Base-by-base conservation (phyloP, 164 flowering plant genomes). In the Warburgia ugandensis region DNA sequence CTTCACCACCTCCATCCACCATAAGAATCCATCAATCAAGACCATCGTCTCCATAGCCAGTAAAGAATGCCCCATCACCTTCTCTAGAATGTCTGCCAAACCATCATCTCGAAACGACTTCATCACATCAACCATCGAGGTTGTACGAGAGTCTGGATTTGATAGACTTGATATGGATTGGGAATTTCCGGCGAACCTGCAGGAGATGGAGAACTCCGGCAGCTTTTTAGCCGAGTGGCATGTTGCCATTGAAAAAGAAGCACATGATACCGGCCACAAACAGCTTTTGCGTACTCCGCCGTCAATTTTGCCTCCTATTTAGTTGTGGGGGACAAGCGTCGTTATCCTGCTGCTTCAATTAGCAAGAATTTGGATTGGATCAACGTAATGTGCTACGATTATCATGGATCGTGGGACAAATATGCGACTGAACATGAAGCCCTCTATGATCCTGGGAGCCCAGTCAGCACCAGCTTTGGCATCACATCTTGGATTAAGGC, bases 81-180 rank as follows among this genome's bases (percentile, higher is more conserved):
- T 70, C 37, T 60, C 70, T 2, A 7, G 12, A 12, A 68, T 73
- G 63, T 67, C 53, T 10, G 52, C 53, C 22, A 19, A n/a, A 23
- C 3, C 20, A 4, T n/a, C 36, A n/a, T 53, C 38, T 10, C 72
- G 79, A 1, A 45, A 32, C 1, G 10, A 14, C 27, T 66, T 69
- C 60, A 66, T 69, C 5, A 6, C 29, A 2, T 63, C 77, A 37
- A 47, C 71, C 32, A 50, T 66, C 7, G 26, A 46, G 2, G 50
- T 61, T 6, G 71, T 72, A 1, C 48, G 74, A 9, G 29, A 45
- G 2, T 63, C 53, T 41, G 67, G 65, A 0, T 60, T 73, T 21
- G 68, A 66, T 28, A 74, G 74, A 2, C 35, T 69, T 29, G 74
- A 69, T 33, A 67, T 73, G 1, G 72, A 64, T 32, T 69, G 74